Evolutionary conservation across 352 stramenopile genomes (phyloP), one percentile per base, ranked within the genome.

Genomic region (Phytophthora pisi): DNA sequence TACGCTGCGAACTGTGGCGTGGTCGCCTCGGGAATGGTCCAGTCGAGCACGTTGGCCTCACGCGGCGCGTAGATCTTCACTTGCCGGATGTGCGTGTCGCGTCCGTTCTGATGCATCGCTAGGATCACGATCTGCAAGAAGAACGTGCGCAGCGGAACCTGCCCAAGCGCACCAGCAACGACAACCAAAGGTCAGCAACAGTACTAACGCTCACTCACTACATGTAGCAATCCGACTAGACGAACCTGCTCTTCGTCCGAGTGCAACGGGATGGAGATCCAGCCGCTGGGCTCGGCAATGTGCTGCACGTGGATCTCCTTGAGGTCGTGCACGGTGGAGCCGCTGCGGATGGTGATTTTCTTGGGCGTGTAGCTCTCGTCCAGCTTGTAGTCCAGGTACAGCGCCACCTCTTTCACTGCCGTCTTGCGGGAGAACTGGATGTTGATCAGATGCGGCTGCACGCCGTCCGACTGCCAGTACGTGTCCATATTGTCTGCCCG

Each of bases 361-460:
- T 98, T 98, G 4, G 97, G 97, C 9, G 97, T 99, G 75, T 99
- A 99, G 70, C 92, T 98, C 82, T 99, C 97, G 70, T 99, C 97
- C 24, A 99, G 78, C 63, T 93, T 98, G 82, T 98, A 99, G 81
- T 99, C 96, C 15, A 99, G 79, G 70, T 99, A 99, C n/a, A 99
- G 70, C 30, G 93, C 92, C 34, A 99, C 84, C 68, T 98, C 93
- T 18, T 84, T 91, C 18, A 99, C 82, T 5, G 89, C 90, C 74
- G 96, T 96, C 69, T 98, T 98, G 69, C 92, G 89, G 54, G 91
- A 84, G 77, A 99, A 99, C 77, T 99, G 95, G 55, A 99, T 95
- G 79, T 98, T 99, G 73, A 99, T 98, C 51, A 98, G 82, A 69
- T 99, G 97, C 26, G 97, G 97, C 74, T 99, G 96, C 16, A 84